Evolutionary conservation across 257 asterid species (phyloP).

Genomic region (Oldenlandia corymbosa): DNA sequence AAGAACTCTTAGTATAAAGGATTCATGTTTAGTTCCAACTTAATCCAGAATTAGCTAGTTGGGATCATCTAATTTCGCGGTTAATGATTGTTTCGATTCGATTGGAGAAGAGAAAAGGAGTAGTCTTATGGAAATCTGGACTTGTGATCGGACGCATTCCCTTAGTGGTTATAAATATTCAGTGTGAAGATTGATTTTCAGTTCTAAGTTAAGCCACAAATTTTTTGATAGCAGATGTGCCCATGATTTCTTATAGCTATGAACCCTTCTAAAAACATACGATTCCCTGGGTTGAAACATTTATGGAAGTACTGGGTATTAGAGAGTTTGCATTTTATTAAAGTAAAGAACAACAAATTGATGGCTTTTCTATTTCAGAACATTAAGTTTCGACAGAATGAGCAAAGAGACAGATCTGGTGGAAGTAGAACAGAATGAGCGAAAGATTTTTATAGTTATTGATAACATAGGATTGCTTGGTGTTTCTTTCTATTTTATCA

Average conservation of each 20-base stretch:
- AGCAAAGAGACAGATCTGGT: neutral
- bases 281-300: neutral
- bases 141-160: neutral
- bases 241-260: neutral
- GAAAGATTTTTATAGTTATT: neutral
- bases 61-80: no score
- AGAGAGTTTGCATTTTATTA: no score
- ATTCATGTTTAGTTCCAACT: no score
- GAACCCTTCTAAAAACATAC: neutral
- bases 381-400: neutral
- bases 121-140: no score
- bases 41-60: no score
- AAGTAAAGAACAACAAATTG: no score
- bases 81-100: neutral
- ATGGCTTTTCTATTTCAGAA: neutral
- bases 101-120: neutral
- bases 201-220: neutral
- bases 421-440: neutral
- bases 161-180: no score
- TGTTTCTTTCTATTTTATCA: neutral
- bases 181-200: no score
- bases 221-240: neutral
- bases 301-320: neutral
- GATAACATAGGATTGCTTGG: neutral
- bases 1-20: no score